Conservation (phyloP, 768 basidiomycete genomes). For the Boletus bicolor region DNA sequence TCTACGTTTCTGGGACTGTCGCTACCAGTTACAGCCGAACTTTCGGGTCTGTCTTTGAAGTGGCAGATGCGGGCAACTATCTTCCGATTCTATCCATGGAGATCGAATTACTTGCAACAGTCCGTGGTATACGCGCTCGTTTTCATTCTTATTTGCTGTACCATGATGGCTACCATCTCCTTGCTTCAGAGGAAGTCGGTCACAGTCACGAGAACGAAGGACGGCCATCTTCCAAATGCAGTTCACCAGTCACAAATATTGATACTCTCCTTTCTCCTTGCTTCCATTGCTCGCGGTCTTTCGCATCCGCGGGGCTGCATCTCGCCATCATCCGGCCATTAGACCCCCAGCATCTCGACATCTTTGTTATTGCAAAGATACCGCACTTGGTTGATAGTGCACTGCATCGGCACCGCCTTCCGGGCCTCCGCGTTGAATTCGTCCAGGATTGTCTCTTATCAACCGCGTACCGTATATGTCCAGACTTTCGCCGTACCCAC, state of each 20-base stretch:
- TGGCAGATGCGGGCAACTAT: not conserved
- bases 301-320: conserved; percentile 1
- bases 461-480: not conserved
- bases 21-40: not conserved
- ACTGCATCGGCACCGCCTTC: conserved; percentile 16
- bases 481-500: not conserved
- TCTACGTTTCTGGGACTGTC: not conserved
- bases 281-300: not conserved
- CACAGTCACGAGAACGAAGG: not conserved
- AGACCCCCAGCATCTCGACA: conserved; percentile 2
- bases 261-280: not conserved
- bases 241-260: not conserved
- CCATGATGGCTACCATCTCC: not conserved
- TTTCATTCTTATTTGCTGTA: not conserved
- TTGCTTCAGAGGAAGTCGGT: not conserved
- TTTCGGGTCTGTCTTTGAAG: not conserved
- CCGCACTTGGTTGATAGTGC: not conserved
- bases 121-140: not conserved
- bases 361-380: conserved; percentile 3
- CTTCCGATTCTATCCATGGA: not conserved
- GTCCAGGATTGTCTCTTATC: conserved; percentile 1
- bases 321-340: not conserved
- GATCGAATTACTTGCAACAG: not conserved
- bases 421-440: not conserved
- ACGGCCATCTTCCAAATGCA: not conserved